A percentile compares a stretch with the other conserved stretches of the same genome.
These are phyloP conservation scores for Tremella yokohamensis DNA, from an alignment of 768 basidiomycete genomes.

Conservation along the genomic window DNA sequence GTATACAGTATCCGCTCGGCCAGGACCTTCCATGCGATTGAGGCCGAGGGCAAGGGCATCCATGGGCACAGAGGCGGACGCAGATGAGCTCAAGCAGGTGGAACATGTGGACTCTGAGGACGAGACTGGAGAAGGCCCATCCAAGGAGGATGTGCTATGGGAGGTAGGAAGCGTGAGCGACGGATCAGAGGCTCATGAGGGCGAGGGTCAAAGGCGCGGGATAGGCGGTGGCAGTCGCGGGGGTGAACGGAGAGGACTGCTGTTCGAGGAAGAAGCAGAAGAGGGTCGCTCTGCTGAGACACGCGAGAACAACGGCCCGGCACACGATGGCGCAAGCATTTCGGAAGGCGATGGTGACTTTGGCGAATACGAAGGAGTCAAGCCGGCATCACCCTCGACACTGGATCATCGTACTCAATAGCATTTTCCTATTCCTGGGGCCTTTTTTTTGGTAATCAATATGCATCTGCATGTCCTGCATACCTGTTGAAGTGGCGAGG, in stretches of 20 bases:
- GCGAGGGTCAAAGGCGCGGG: conserved; percentile 6
- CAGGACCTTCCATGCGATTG: conserved; percentile 25
- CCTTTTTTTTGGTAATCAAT: too few relatives aligned
- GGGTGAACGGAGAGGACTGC: conserved; percentile 20
- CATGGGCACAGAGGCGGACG: conserved; percentile 4
- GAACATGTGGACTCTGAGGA: conserved; percentile 8
- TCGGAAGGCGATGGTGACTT: conserved; percentile 34
- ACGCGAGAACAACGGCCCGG: neutral
- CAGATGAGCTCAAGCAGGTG: conserved; percentile 10
- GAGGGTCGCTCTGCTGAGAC: conserved; percentile 8
- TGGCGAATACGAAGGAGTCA: conserved; percentile 42
- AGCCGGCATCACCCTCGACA: neutral
- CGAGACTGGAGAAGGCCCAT: neutral
- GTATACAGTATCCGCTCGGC: conserved; percentile 31
- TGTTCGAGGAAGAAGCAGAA: conserved; percentile 17
- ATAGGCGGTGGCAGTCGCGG: conserved; percentile 12
- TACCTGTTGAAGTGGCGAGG: neutral
- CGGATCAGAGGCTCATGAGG: conserved; percentile 17
- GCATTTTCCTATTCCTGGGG: too few relatives aligned
- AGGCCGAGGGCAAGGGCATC: conserved; percentile 9
- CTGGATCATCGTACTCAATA: too few relatives aligned
- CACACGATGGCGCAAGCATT: conserved; percentile 12
- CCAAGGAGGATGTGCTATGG: conserved; percentile 20
- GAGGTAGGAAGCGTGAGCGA: conserved; percentile 28
- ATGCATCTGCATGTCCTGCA: too few relatives aligned